Conservation (phyloP, 2,329 filamentous ascomycete species). For the Periconia digitata region DNA sequence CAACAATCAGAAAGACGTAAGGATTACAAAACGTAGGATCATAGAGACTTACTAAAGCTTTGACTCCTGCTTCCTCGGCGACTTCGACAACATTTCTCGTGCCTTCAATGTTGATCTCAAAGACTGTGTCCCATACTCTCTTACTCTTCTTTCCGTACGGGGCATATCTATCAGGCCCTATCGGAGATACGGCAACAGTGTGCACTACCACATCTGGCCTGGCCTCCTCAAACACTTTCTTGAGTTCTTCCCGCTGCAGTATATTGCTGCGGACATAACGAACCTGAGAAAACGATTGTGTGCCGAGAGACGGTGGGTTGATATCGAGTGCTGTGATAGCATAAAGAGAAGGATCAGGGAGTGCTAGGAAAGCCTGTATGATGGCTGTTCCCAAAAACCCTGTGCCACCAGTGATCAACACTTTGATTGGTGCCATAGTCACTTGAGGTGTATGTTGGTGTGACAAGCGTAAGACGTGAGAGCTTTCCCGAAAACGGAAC, state of each 20-base stretch:
- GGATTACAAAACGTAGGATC: neutral
- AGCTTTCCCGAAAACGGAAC: neutral
- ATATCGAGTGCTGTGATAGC: constrained; percentile 45
- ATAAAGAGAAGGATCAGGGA: constrained; percentile 34
- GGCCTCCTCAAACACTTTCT: constrained; percentile 58
- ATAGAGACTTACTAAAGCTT: constrained; percentile 60
- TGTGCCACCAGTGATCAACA: constrained; percentile 52
- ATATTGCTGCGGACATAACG: constrained; percentile 46
- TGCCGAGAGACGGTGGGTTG: constrained; percentile 37
- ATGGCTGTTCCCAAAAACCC: constrained; percentile 51
- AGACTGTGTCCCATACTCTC: constrained; percentile 56
- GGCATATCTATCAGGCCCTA: constrained; percentile 43
- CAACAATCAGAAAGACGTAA: neutral
- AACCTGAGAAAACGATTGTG: constrained; percentile 23
- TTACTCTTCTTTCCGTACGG: constrained; percentile 22
- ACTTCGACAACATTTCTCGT: constrained; percentile 77
- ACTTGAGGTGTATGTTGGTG: neutral
- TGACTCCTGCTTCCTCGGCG: constrained; percentile 68
- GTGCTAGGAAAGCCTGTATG: constrained; percentile 39
- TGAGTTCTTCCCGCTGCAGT: constrained; percentile 37
- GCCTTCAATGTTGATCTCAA: constrained; percentile 85
- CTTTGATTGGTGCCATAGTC: constrained; percentile 29
- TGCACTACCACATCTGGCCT: constrained; percentile 86
- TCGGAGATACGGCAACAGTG: constrained; percentile 64
- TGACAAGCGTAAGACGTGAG: neutral